Conservation (phyloP, 805 yeast species). For the Grigorovia humatica region DNA sequence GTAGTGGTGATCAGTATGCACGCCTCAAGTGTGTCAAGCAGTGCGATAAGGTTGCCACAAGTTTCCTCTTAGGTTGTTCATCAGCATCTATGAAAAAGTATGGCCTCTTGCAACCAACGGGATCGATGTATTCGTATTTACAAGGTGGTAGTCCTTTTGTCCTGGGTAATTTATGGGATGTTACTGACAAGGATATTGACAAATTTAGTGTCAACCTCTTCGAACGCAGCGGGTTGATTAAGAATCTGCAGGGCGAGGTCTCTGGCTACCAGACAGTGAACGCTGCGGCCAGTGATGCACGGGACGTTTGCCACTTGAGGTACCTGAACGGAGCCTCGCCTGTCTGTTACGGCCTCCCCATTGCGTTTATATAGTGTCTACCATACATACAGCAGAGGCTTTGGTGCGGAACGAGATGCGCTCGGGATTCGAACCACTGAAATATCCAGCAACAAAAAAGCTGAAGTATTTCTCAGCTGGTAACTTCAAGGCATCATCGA, state of each 20-base stretch:
- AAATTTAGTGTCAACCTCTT: slow-evolving; percentile 55
- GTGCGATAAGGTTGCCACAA: slow-evolving; percentile 40
- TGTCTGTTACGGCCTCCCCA: slow-evolving; percentile 78
- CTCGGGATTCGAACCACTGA: too few relatives aligned
- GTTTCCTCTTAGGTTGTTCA: slow-evolving; percentile 78
- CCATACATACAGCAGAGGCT: neutral
- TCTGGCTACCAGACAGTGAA: slow-evolving; percentile 30
- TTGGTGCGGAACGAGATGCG: too few relatives aligned
- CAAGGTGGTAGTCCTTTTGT: slow-evolving; percentile 76
- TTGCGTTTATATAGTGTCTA: slow-evolving; percentile 1
- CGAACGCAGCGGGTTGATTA: slow-evolving; percentile 53
- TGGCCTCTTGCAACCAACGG: slow-evolving; percentile 61
- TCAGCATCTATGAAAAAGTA: slow-evolving; percentile 56
- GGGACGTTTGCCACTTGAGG: slow-evolving; percentile 57
- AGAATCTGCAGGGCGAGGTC: slow-evolving; percentile 13
- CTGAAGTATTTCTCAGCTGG: too few relatives aligned
- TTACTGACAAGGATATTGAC: slow-evolving; percentile 92
- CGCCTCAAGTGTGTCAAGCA: slow-evolving; percentile 43
- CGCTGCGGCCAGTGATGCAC: slow-evolving; percentile 48
- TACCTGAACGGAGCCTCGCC: slow-evolving; percentile 91
- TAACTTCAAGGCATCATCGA: too few relatives aligned
- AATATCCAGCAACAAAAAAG: too few relatives aligned
- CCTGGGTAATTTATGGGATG: slow-evolving; percentile 89
- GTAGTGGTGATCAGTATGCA: slow-evolving; percentile 86
- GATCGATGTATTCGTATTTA: slow-evolving; percentile 68